These are phyloP conservation scores for Symbiodinium pilosum DNA, from an alignment of 73 alveolate genomes.

Conservation along the genomic window DNA sequence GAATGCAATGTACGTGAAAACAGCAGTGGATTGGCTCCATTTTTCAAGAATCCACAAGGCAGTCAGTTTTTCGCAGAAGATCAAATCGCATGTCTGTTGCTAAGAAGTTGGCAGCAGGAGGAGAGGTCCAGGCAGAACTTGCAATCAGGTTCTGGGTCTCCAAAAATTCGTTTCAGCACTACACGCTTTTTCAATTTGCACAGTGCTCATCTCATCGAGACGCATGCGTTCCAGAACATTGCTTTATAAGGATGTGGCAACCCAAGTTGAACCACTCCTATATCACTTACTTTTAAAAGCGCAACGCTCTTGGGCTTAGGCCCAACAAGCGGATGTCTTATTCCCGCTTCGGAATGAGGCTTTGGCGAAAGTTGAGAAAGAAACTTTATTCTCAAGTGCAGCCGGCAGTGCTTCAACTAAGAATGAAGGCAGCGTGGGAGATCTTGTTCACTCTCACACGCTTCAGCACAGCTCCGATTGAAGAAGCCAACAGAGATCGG, in stretches of 20 bases:
- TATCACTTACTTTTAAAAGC: not conserved
- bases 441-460: not conserved
- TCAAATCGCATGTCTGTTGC: not conserved
- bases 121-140: not conserved
- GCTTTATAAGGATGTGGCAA: not conserved
- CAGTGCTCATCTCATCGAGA: not conserved
- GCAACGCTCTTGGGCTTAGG: not conserved
- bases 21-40: not conserved
- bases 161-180: not conserved
- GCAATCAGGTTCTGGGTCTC: not conserved
- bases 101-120: not conserved
- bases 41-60: not conserved
- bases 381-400: not conserved
- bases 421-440: not conserved
- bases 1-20: not conserved
- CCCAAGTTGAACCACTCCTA: not conserved
- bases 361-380: not conserved
- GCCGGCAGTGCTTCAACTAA: not conserved
- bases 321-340: not conserved
- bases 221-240: not conserved
- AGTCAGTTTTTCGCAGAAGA: not conserved
- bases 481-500: not conserved
- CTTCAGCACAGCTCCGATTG: not conserved
- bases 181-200: not conserved
- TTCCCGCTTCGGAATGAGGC: not conserved